These are phyloP conservation scores for Lathyrus sativus DNA, from an alignment of 306 rosid genomes.

Conservation along the genomic window DNA sequence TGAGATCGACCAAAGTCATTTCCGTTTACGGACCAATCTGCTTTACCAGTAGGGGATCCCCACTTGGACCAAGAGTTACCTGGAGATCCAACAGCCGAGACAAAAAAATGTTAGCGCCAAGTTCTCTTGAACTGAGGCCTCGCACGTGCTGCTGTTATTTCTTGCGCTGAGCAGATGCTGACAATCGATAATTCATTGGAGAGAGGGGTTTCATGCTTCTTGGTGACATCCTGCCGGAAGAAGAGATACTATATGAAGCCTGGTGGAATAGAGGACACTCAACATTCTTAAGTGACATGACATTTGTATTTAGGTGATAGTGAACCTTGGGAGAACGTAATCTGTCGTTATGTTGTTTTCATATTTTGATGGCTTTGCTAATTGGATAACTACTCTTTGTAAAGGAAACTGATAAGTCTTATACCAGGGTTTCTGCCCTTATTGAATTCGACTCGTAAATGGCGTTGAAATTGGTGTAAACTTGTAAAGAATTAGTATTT, in stretches of 20 bases:
- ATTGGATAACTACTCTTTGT: no score
- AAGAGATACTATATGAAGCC: conserved; percentile 62
- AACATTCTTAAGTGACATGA: conserved; percentile 62
- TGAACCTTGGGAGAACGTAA: no score
- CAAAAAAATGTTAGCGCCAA: conserved; percentile 56
- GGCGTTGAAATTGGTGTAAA: no score
- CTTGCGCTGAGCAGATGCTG: conserved; percentile 68
- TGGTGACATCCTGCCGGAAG: conserved; percentile 93
- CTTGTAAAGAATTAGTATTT: no score
- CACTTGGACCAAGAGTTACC: conserved; percentile 68
- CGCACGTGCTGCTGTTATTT: conserved; percentile 65
- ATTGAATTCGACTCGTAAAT: no score
- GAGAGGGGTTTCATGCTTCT: conserved; percentile 74
- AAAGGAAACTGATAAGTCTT: no score
- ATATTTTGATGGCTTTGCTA: no score
- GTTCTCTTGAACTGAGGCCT: conserved; percentile 73
- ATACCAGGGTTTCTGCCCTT: no score
- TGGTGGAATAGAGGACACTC: conserved; percentile 70
- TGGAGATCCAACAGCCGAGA: conserved; percentile 65
- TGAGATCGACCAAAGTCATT: conserved; percentile 50
- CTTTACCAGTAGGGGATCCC: conserved; percentile 77
- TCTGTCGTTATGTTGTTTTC: no score
- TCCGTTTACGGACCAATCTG: conserved; percentile 69
- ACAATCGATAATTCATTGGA: conserved; percentile 65
- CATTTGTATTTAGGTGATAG: conserved; percentile 73